Percentiles rank a stretch among this genome's conserved stretches.
Evolutionary conservation across 1,284 basidiomycete species (phyloP).

Genomic region (Schizophyllum commune): DNA sequence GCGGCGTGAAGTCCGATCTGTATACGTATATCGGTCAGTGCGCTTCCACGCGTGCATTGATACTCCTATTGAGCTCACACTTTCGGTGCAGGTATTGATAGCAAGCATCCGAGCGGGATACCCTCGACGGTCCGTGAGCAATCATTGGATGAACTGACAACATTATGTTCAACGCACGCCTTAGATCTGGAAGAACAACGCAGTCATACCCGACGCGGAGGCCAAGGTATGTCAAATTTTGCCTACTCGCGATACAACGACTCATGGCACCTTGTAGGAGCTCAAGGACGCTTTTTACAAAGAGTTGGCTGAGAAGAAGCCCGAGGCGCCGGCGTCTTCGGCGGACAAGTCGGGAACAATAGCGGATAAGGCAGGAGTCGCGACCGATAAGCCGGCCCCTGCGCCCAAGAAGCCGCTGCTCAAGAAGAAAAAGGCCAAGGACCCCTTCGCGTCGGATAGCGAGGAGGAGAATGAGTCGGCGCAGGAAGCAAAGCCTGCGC

Average conservation of each 20-base stretch:
- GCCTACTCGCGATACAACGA: background rate
- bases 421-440: slow-evolving; percentile 30
- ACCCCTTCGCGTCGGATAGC: slow-evolving; percentile 43
- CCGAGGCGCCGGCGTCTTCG: slow-evolving; percentile 4
- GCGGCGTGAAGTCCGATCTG: slow-evolving; percentile 62
- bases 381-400: slow-evolving; percentile 15
- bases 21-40: slow-evolving; percentile 52
- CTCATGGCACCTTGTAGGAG: slow-evolving; percentile 27
- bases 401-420: slow-evolving; percentile 35
- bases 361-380: no score
- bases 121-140: slow-evolving; percentile 46
- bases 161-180: background rate
- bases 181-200: slow-evolving; percentile 60
- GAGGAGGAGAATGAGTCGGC: slow-evolving; percentile 21
- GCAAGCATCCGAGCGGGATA: slow-evolving; percentile 66
- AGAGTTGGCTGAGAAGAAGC: slow-evolving; percentile 21
- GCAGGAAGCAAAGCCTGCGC: slow-evolving; percentile 1
- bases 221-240: slow-evolving; percentile 37
- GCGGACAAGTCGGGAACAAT: background rate
- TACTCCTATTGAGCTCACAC: background rate
- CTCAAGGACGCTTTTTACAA: slow-evolving; percentile 52
- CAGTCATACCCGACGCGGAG: slow-evolving; percentile 50
- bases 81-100: slow-evolving; percentile 47
- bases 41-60: background rate
- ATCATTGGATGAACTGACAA: background rate